A percentile compares a stretch with the other conserved stretches of the same genome.
These are phyloP conservation scores for Phytopythium vexans DNA, from an alignment of 352 stramenopile species.

Conservation along the genomic window DNA sequence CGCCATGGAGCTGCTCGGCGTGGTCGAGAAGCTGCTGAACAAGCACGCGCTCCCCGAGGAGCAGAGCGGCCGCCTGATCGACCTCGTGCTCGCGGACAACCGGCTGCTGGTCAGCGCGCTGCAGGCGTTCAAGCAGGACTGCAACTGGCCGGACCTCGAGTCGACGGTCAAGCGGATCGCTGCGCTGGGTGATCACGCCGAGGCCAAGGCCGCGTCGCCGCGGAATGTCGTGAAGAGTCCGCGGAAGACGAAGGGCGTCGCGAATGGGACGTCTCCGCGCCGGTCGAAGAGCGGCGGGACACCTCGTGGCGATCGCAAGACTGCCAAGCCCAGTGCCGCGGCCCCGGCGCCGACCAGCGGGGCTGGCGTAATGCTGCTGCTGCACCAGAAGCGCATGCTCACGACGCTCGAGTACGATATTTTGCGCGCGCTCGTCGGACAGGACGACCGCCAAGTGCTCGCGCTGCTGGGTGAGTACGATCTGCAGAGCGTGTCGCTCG, in stretches of 20 bases:
- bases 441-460: slow-evolving; percentile 53
- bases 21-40: slow-evolving; percentile 55
- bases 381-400: slow-evolving; percentile 60
- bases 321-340: background rate
- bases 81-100: slow-evolving; percentile 49
- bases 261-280: background rate
- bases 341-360: slow-evolving; percentile 3
- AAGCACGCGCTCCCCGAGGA: slow-evolving; percentile 61
- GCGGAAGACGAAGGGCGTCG: slow-evolving; percentile 3
- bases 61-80: slow-evolving; percentile 36
- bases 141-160: slow-evolving; percentile 44
- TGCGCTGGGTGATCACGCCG: slow-evolving; percentile 16
- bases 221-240: slow-evolving; percentile 10
- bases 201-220: background rate
- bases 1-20: slow-evolving; percentile 42
- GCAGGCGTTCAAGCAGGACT: slow-evolving; percentile 44
- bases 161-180: slow-evolving; percentile 49
- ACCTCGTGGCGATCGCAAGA: too few relatives aligned
- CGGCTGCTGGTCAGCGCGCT: slow-evolving; percentile 49
- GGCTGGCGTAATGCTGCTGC: slow-evolving; percentile 6
- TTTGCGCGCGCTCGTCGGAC: slow-evolving; percentile 50
- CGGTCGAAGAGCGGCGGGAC: background rate
- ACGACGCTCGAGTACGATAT: slow-evolving; percentile 61
- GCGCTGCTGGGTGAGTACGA: slow-evolving; percentile 39
- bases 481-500: slow-evolving; percentile 17